phyloP scores from a whole-genome alignment of 768 basidiomycete genomes.

The Pisolithus tinctorius region DNA sequence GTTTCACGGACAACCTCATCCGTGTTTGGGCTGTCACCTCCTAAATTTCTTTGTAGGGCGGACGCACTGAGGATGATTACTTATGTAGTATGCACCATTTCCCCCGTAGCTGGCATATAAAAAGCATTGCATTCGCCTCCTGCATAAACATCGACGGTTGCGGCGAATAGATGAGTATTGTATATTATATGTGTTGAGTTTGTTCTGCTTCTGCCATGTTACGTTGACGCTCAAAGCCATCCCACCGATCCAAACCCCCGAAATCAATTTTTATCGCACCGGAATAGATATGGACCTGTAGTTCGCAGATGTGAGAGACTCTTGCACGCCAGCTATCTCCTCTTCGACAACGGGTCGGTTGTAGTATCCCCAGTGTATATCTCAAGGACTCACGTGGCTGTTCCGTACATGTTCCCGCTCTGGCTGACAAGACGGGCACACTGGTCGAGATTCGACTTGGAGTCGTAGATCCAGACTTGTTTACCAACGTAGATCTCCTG shows the following conservation, averaged over 20 bases:
- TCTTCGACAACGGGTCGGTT: slow-evolving; percentile 31
- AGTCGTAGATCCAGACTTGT: slow-evolving; percentile 71
- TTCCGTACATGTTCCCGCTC: slow-evolving; percentile 60
- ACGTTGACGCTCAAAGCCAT: slow-evolving; percentile 51
- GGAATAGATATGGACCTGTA: slow-evolving; percentile 59
- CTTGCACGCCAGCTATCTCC: slow-evolving; percentile 80
- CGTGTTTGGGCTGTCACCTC: slow-evolving; percentile 84
- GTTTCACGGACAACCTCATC: slow-evolving; percentile 92
- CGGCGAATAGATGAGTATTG: background rate
- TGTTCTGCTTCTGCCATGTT: slow-evolving; percentile 53
- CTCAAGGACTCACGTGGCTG: slow-evolving; percentile 58
- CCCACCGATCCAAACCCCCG: slow-evolving; percentile 71
- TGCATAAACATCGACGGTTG: background rate
- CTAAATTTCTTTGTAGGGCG: slow-evolving; percentile 25
- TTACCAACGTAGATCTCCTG: slow-evolving; percentile 70
- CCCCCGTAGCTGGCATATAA: slow-evolving; percentile 20
- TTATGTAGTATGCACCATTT: slow-evolving; percentile 20
- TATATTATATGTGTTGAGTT: background rate
- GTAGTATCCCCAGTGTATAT: background rate
- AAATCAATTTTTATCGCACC: slow-evolving; percentile 66
- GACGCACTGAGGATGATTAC: slow-evolving; percentile 8
- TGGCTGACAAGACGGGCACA: slow-evolving; percentile 63
- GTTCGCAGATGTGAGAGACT: slow-evolving; percentile 61
- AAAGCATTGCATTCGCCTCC: slow-evolving; percentile 10
- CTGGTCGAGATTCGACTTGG: slow-evolving; percentile 55